These are phyloP conservation scores for Penicillium brevicompactum DNA, from an alignment of 2,329 filamentous ascomycete species.

Conservation along the genomic window DNA sequence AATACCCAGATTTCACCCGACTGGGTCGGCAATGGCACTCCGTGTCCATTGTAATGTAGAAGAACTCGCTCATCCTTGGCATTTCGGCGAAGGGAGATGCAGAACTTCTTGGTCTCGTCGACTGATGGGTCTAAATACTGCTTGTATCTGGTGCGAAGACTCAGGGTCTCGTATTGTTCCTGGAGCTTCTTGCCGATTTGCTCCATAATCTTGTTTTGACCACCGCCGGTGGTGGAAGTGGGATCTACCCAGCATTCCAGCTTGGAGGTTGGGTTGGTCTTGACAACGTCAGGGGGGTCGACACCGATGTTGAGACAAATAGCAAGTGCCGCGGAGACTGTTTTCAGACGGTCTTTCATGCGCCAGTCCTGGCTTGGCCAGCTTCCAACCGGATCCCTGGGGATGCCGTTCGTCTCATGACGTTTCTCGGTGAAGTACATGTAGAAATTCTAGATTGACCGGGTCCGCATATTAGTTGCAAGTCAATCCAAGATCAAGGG, in stretches of 20 bases:
- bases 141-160: constrained; percentile 94
- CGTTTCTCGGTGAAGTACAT: constrained; percentile 99
- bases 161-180: constrained; percentile 92
- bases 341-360: constrained; percentile 95
- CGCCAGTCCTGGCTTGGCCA: constrained; percentile 85
- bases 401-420: constrained; percentile 90
- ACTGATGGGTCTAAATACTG: constrained; percentile 95
- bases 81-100: constrained; percentile 82
- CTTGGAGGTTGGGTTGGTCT: constrained; percentile 89
- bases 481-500: not conserved
- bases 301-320: constrained; percentile 97
- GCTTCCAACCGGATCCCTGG: constrained; percentile 60
- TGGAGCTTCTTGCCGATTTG: constrained; percentile 96
- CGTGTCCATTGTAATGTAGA: constrained; percentile 99
- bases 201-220: constrained; percentile 79
- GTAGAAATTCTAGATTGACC: constrained; percentile 78
- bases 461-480: constrained; percentile 15
- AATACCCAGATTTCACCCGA: constrained; percentile 99
- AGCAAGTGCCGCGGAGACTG: constrained; percentile 89
- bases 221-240: constrained; percentile 72
- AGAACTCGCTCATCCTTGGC: constrained; percentile 94
- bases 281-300: constrained; percentile 94
- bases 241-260: constrained; percentile 98
- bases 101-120: constrained; percentile 96
- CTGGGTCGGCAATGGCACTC: constrained; percentile 90